Percentiles rank a stretch among this genome's conserved stretches.
phyloP scores from a whole-genome alignment of 176 grass and related monocot species.

The Thinopyrum elongatum region DNA sequence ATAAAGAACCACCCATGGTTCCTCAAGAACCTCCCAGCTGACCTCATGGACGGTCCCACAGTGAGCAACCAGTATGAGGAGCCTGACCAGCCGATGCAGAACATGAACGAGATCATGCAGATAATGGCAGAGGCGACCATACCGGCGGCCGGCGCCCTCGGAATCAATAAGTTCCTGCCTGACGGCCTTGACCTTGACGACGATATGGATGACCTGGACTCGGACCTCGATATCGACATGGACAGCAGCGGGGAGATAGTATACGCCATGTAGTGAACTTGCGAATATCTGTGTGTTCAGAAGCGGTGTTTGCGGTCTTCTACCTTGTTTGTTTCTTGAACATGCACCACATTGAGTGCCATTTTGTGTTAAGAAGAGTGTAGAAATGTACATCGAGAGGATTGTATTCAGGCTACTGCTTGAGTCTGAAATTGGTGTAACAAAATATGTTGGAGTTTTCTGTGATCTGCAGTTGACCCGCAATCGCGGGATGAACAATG shows the following conservation, averaged over 20 bases:
- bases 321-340: background rate
- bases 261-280: slow-evolving; percentile 41
- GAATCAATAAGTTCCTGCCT: slow-evolving; percentile 41
- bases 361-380: background rate
- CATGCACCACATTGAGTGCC: background rate
- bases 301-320: background rate
- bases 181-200: slow-evolving; percentile 49
- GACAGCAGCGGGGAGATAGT: slow-evolving; percentile 63
- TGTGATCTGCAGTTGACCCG: background rate
- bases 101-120: slow-evolving; percentile 71
- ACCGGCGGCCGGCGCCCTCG: slow-evolving; percentile 23
- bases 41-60: slow-evolving; percentile 55
- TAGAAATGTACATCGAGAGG: background rate
- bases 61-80: slow-evolving; percentile 58
- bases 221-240: slow-evolving; percentile 53
- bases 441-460: background rate
- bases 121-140: slow-evolving; percentile 75
- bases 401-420: no score
- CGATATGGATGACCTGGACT: slow-evolving; percentile 62
- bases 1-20: slow-evolving; percentile 76
- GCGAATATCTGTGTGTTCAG: background rate
- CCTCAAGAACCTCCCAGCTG: slow-evolving; percentile 65
- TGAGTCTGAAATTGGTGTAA: background rate
- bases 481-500: no score
- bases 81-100: slow-evolving; percentile 77